phyloP scores from a whole-genome alignment of 2,329 filamentous ascomycete species.

The Elsinoe arachidis region DNA sequence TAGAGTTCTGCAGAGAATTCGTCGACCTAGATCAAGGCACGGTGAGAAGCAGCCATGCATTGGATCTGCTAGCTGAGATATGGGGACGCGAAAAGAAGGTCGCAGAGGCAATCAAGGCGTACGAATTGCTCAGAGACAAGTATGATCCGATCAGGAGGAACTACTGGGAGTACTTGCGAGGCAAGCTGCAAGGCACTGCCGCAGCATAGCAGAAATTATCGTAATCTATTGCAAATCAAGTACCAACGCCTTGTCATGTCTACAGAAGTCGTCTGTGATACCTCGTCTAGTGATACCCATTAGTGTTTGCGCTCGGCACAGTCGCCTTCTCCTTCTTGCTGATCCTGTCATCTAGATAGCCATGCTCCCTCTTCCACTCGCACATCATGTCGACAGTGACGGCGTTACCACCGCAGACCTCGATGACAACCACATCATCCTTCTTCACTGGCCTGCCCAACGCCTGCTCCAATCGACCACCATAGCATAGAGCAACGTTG shows the following conservation, averaged over 20 bases:
- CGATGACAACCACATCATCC: slow-evolving; percentile 66
- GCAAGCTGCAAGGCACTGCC: slow-evolving; percentile 28
- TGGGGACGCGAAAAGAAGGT: slow-evolving; percentile 47
- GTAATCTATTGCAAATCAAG: neutral
- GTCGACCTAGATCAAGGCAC: slow-evolving; percentile 41
- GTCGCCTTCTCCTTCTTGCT: slow-evolving; percentile 2
- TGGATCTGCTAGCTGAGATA: slow-evolving; percentile 65
- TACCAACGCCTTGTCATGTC: neutral
- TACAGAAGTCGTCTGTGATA: neutral
- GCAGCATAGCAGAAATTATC: neutral
- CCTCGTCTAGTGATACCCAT: slow-evolving; percentile 1
- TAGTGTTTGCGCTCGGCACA: slow-evolving; percentile 16
- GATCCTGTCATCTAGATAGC: slow-evolving; percentile 18
- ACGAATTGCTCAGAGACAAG: slow-evolving; percentile 67
- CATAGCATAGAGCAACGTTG: slow-evolving; percentile 61
- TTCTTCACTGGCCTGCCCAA: slow-evolving; percentile 55
- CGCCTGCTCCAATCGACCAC: slow-evolving; percentile 50
- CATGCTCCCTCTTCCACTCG: slow-evolving; percentile 39
- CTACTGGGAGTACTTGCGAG: slow-evolving; percentile 79
- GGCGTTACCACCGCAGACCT: slow-evolving; percentile 66
- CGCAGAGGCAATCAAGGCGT: slow-evolving; percentile 55
- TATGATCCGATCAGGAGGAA: slow-evolving; percentile 87
- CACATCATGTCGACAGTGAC: slow-evolving; percentile 44
- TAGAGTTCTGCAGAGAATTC: slow-evolving; percentile 47
- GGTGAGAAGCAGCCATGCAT: slow-evolving; percentile 52